Evolutionary conservation across 495 filamentous ascomycete species (phyloP).

Genomic region (Ascobolus immersus): DNA sequence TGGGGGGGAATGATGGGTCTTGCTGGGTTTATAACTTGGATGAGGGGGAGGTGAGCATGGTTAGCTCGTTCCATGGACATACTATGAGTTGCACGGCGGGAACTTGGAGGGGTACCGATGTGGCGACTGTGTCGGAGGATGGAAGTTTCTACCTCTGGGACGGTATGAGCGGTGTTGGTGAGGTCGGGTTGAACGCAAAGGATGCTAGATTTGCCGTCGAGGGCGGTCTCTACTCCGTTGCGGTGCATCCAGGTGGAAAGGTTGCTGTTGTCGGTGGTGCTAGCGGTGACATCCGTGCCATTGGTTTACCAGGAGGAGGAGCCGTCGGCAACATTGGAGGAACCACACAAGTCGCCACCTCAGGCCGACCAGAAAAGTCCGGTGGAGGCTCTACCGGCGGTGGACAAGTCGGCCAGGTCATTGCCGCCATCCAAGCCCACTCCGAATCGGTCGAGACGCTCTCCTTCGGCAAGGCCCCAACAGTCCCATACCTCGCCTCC

Average conservation of each 20-base stretch:
- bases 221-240: constrained; percentile 69
- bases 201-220: constrained; percentile 84
- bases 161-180: constrained; percentile 44
- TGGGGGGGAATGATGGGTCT: constrained; percentile 77
- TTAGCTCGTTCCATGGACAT: constrained; percentile 76
- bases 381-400: constrained; percentile 19
- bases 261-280: constrained; percentile 74
- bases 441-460: constrained; percentile 64
- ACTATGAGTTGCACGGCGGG: constrained; percentile 71
- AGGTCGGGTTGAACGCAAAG: constrained; percentile 52
- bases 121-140: constrained; percentile 79
- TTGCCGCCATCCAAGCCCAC: constrained; percentile 37
- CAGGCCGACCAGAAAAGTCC: constrained; percentile 14
- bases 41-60: constrained; percentile 34
- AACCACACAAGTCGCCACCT: constrained; percentile 15
- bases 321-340: constrained; percentile 18
- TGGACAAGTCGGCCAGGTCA: constrained; percentile 51
- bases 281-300: constrained; percentile 53
- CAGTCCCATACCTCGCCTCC: constrained; percentile 54
- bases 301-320: constrained; percentile 46
- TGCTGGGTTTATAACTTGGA: constrained; percentile 88
- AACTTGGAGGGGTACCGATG: constrained; percentile 71
- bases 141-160: constrained; percentile 78
- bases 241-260: constrained; percentile 46
- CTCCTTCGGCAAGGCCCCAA: constrained; percentile 45